A percentile compares a stretch with the other conserved stretches of the same genome.
phyloP scores from a whole-genome alignment of 2,329 filamentous ascomycete genomes.

The Knufia fluminis region DNA sequence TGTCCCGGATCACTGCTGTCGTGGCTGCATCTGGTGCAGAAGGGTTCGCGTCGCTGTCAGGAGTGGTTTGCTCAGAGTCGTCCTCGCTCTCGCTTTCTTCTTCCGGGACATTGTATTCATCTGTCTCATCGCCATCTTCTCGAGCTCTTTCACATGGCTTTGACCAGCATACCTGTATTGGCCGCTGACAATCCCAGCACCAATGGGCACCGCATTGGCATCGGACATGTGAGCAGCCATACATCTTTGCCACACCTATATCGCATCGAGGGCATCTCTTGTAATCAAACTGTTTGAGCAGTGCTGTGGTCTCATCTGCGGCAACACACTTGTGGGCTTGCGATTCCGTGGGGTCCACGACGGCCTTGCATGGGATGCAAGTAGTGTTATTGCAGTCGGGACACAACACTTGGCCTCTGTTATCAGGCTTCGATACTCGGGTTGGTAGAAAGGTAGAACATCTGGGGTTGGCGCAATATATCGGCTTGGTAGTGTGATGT shows the following conservation, averaged over 20 bases:
- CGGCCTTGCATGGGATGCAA: conserved; percentile 37
- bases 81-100: conserved; percentile 10
- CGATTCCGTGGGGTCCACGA: conserved; percentile 26
- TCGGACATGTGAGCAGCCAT: conserved; percentile 40
- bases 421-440: conserved; percentile 22
- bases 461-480: conserved; percentile 41
- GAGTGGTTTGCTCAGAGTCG: background rate
- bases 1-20: background rate
- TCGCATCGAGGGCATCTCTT: conserved; percentile 44
- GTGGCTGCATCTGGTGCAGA: background rate
- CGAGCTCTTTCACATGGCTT: conserved; percentile 13
- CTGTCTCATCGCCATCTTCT: conserved; percentile 16
- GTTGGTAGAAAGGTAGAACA: conserved; percentile 42
- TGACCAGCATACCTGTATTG: conserved; percentile 27
- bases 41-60: conserved; percentile 4
- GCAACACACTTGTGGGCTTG: conserved; percentile 23
- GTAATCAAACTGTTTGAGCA: conserved; percentile 38
- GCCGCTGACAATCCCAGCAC: conserved; percentile 38
- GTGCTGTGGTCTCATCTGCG: conserved; percentile 28
- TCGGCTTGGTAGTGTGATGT: conserved; percentile 35
- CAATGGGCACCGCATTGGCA: conserved; percentile 44
- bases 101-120: conserved; percentile 18
- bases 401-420: conserved; percentile 30
- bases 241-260: conserved; percentile 40
- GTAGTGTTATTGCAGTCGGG: conserved; percentile 36